These are phyloP conservation scores for Datisca glomerata DNA, from an alignment of 306 rosid genomes.

Conservation along the genomic window DNA sequence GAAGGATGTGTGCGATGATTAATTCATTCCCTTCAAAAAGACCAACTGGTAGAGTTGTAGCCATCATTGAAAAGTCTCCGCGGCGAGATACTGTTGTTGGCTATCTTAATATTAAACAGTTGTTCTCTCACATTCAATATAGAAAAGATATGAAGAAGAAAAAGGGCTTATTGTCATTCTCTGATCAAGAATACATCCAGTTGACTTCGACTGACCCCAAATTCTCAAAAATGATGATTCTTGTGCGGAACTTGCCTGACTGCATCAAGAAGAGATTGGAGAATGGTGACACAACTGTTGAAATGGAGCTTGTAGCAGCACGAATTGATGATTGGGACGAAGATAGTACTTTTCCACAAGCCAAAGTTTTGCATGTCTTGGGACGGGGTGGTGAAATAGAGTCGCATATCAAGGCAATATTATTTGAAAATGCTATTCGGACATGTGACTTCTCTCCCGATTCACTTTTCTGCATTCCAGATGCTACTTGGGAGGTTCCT, in stretches of 20 bases:
- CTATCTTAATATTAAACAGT: constrained; percentile 39
- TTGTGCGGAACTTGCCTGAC: constrained; percentile 38
- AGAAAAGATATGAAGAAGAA: constrained; percentile 32
- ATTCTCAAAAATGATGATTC: constrained; percentile 52
- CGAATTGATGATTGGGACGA: constrained; percentile 57
- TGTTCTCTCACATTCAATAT: constrained; percentile 28
- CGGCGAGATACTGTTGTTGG: constrained; percentile 63
- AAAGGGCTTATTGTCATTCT: constrained; percentile 16
- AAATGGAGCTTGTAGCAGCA: constrained; percentile 64
- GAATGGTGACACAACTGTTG: constrained; percentile 44
- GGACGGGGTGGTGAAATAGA: constrained; percentile 59
- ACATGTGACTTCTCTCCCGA: constrained; percentile 52
- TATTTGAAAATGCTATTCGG: constrained; percentile 55
- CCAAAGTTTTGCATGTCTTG: constrained; percentile 39
- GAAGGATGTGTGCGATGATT: constrained; percentile 39
- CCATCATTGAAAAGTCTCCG: constrained; percentile 54
- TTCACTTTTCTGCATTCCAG: constrained; percentile 48
- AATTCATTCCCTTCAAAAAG: constrained; percentile 60
- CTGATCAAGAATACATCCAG: constrained; percentile 42
- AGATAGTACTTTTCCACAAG: constrained; percentile 51
- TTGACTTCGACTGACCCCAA: constrained; percentile 57
- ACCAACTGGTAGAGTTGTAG: constrained; percentile 74
- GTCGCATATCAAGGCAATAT: constrained; percentile 64
- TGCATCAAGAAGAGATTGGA: constrained; percentile 45
- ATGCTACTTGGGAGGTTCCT: constrained; percentile 67